Conservation (phyloP, 2,329 filamentous ascomycete species). For the Talaromyces rugulosus region DNA sequence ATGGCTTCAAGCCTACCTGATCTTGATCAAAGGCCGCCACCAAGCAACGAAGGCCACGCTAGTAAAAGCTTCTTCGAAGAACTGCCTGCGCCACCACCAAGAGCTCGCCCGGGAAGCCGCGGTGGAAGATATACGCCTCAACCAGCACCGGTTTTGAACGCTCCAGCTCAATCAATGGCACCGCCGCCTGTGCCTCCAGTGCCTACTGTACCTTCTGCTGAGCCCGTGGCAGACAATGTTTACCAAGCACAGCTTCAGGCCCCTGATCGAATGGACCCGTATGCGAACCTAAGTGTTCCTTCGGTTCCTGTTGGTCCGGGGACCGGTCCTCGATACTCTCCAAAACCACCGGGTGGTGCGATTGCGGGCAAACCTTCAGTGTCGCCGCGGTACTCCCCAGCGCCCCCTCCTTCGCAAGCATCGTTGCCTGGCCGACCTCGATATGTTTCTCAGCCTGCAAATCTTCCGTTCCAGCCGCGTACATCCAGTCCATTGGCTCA, state of each 20-base stretch:
- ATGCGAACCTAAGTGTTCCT: conserved; percentile 25
- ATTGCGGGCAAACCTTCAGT: conserved; percentile 31
- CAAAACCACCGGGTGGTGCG: conserved; percentile 33
- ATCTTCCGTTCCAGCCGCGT: conserved; percentile 56
- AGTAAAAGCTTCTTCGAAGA: conserved; percentile 70
- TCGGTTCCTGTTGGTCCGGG: conserved; percentile 25
- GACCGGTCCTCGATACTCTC: conserved; percentile 38
- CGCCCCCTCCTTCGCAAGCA: conserved; percentile 34
- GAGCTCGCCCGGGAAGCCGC: conserved; percentile 53
- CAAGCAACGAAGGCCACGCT: conserved; percentile 18
- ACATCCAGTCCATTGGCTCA: conserved; percentile 63
- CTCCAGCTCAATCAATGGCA: conserved; percentile 19
- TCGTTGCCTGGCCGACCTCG: conserved; percentile 26
- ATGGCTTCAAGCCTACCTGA: conserved; percentile 32
- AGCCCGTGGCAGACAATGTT: conserved; percentile 9
- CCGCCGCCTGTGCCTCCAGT: conserved; percentile 18
- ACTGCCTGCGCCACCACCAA: conserved; percentile 57
- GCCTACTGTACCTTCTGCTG: conserved; percentile 16
- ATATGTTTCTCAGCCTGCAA: conserved; percentile 37
- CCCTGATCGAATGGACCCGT: conserved; percentile 30
- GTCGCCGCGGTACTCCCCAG: conserved; percentile 42
- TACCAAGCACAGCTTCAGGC: conserved; percentile 24
- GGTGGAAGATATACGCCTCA: conserved; percentile 38
- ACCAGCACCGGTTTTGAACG: conserved; percentile 21
- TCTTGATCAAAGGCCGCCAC: conserved; percentile 14